These are phyloP conservation scores for Crithidia acanthocephali DNA, from an alignment of 208 protist genomes.

Conservation along the genomic window DNA sequence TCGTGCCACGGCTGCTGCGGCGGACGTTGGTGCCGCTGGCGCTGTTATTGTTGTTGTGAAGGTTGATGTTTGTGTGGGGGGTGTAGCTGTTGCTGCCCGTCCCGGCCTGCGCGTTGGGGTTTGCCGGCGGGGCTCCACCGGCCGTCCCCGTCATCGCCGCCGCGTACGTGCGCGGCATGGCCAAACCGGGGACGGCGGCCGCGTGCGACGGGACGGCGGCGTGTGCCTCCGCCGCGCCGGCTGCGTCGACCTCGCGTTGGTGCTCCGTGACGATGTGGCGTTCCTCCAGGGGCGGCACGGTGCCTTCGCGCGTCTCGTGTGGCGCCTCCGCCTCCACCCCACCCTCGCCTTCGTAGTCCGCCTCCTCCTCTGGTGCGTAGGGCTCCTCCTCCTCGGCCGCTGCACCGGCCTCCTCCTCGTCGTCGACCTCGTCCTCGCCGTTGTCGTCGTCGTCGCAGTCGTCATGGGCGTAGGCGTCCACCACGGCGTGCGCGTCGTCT, in stretches of 20 bases:
- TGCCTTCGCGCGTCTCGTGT: slow-evolving; percentile 12
- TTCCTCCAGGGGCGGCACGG: slow-evolving; percentile 19
- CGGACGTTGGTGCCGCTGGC: neutral
- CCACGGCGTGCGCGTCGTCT: neutral
- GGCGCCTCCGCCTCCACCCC: neutral
- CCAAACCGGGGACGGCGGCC: neutral
- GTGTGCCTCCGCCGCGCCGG: slow-evolving; percentile 7
- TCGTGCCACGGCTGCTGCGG: slow-evolving; percentile 15
- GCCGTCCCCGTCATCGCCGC: neutral
- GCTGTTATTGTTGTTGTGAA: neutral
- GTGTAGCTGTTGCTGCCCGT: slow-evolving; percentile 10
- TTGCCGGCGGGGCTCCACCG: neutral
- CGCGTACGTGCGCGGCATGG: slow-evolving; percentile 15
- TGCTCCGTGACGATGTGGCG: slow-evolving; percentile 1
- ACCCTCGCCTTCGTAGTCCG: neutral
- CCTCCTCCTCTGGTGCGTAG: neutral
- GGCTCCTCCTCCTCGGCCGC: slow-evolving; percentile 2
- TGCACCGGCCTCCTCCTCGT: neutral
- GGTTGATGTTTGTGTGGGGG: neutral
- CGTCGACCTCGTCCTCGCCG: neutral
- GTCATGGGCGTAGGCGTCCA: neutral
- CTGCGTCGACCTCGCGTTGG: slow-evolving; percentile 5
- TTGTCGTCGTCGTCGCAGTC: neutral
- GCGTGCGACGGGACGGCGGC: slow-evolving; percentile 9
- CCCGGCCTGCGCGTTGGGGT: neutral